phyloP scores from a whole-genome alignment of 2,329 filamentous ascomycete genomes.

The Fusarium sp. region DNA sequence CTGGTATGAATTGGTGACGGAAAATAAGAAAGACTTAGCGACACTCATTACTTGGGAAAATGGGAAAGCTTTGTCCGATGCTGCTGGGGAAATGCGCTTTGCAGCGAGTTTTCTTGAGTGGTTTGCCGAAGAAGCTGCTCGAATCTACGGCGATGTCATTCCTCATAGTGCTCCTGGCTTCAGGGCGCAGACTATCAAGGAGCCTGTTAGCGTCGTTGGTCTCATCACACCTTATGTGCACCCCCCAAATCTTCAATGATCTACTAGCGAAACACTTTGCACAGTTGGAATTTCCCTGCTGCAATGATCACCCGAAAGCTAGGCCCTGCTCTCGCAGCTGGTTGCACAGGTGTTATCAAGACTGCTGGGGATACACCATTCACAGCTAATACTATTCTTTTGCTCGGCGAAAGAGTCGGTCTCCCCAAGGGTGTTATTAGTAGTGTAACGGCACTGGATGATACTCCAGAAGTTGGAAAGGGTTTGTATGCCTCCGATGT shows the following conservation, averaged over 20 bases:
- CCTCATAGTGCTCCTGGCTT: constrained; percentile 72
- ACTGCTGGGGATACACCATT: constrained; percentile 92
- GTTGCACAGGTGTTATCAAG: constrained; percentile 85
- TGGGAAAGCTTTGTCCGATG: constrained; percentile 75
- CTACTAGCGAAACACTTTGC: no score
- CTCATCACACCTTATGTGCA: constrained; percentile 46
- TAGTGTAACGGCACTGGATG: constrained; percentile 75
- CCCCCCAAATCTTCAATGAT: no score
- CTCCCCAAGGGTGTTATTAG: constrained; percentile 54
- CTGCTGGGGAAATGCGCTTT: constrained; percentile 70
- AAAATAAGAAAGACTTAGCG: constrained; percentile 76
- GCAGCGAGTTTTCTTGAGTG: constrained; percentile 73
- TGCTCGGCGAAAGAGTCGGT: constrained; percentile 84
- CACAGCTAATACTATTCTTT: constrained; percentile 84
- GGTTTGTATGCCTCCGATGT: constrained; percentile 73
- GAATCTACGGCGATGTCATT: constrained; percentile 71
- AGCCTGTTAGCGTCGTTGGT: constrained; percentile 53
- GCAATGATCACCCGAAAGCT: constrained; percentile 64
- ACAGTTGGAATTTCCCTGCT: constrained; percentile 69
- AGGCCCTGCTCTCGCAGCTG: constrained; percentile 73
- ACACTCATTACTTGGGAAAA: constrained; percentile 79
- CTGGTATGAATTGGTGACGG: constrained; percentile 75
- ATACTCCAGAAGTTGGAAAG: constrained; percentile 76
- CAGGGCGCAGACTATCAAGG: constrained; percentile 73
- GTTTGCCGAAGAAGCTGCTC: constrained; percentile 67